phyloP scores from a whole-genome alignment of 2,329 filamentous ascomycete genomes.

The Stagonosporopsis chrysanthemi region DNA sequence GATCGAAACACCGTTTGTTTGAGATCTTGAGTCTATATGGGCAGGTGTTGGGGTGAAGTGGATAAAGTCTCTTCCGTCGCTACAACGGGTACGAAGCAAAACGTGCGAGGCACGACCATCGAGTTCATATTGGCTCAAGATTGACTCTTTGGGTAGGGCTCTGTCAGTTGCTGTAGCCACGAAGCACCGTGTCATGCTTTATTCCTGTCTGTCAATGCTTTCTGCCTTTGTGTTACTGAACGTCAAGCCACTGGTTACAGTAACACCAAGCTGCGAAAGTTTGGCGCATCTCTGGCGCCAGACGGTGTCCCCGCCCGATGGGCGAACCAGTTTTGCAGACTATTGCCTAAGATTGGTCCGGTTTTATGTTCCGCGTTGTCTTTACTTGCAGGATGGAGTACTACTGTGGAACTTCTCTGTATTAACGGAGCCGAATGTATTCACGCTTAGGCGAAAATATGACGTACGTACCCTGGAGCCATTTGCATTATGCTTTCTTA shows the following conservation, averaged over 20 bases:
- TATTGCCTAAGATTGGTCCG: conserved; percentile 7
- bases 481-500: neutral
- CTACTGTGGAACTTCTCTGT: neutral
- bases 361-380: neutral
- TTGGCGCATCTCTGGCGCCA: neutral
- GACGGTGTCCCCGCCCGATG: neutral
- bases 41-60: neutral
- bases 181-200: neutral
- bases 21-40: neutral
- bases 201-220: neutral
- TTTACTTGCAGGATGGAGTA: neutral
- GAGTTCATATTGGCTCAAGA: neutral
- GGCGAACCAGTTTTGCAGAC: neutral
- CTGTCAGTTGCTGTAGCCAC: neutral
- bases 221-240: neutral
- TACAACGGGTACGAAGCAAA: neutral
- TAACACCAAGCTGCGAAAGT: neutral
- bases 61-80: conserved; percentile 8
- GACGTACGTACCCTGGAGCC: neutral
- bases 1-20: neutral
- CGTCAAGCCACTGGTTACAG: conserved; percentile 4
- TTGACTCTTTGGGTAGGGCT: neutral
- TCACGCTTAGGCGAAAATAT: neutral
- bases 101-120: neutral
- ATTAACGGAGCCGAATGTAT: neutral